A percentile compares a stretch with the other conserved stretches of the same genome.
These are phyloP conservation scores for Coemansia sp. DNA, from an alignment of 192 early-diverging fungal species.

Conservation along the genomic window DNA sequence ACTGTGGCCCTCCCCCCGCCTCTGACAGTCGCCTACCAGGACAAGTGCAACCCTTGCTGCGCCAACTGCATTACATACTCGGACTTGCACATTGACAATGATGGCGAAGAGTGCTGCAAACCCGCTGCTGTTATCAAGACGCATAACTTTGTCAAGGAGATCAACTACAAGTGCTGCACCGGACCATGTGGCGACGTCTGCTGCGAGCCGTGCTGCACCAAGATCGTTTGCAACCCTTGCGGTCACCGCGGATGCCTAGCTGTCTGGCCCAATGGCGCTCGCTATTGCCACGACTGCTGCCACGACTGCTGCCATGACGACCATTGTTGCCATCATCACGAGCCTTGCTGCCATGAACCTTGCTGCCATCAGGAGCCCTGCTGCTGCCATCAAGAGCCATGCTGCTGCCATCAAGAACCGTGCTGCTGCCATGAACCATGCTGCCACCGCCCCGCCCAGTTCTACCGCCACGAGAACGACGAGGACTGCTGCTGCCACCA, in stretches of 20 bases:
- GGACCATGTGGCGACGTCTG: slow-evolving; percentile 49
- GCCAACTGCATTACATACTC: slow-evolving; percentile 54
- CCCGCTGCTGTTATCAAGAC: slow-evolving; percentile 56
- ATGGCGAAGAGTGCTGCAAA: slow-evolving; percentile 54
- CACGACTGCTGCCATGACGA: slow-evolving; percentile 6
- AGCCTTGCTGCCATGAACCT: slow-evolving; percentile 4
- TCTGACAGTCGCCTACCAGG: slow-evolving; percentile 53
- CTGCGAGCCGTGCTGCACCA: slow-evolving; percentile 57
- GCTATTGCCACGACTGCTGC: slow-evolving; percentile 31
- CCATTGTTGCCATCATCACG: slow-evolving; percentile 14
- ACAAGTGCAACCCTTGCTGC: slow-evolving; percentile 53
- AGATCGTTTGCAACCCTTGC: slow-evolving; percentile 50
- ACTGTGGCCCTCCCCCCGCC: slow-evolving; percentile 44
- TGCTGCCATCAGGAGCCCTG: slow-evolving; percentile 6
- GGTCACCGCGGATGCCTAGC: slow-evolving; percentile 31
- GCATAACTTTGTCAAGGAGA: slow-evolving; percentile 52
- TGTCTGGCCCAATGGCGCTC: slow-evolving; percentile 41
- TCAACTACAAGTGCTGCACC: slow-evolving; percentile 59
- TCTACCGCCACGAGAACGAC: slow-evolving; percentile 15
- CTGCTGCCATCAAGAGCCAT: background rate
- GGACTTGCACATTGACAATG: slow-evolving; percentile 48
- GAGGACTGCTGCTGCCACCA: slow-evolving; percentile 23
- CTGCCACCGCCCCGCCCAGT: slow-evolving; percentile 12
- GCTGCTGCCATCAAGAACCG: background rate
- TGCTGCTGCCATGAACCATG: background rate